Percentiles rank a stretch among this genome's conserved stretches.
These are phyloP conservation scores for Phlebopus sp. DNA, from an alignment of 1,284 basidiomycete genomes.

Conservation along the genomic window DNA sequence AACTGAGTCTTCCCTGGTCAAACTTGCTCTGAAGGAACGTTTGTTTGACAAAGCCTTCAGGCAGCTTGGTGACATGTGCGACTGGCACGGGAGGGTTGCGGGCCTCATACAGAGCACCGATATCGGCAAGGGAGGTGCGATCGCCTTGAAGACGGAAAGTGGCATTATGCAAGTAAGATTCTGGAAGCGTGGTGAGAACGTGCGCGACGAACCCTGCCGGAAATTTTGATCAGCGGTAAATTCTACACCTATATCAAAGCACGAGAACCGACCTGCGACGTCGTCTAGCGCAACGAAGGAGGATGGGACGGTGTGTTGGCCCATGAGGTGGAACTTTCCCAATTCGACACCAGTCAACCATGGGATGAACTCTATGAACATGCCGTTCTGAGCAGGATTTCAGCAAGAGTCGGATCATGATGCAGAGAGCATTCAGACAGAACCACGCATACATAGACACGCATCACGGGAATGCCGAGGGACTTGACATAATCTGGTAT, in stretches of 20 bases:
- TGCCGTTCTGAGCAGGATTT: slow-evolving; percentile 20
- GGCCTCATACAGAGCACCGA: slow-evolving; percentile 27
- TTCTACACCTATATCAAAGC: neutral
- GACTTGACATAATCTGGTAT: slow-evolving; percentile 28
- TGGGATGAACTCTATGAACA: slow-evolving; percentile 26
- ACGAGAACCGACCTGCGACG: slow-evolving; percentile 25
- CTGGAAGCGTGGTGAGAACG: slow-evolving; percentile 31
- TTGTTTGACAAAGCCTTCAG: slow-evolving; percentile 30
- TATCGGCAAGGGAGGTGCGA: slow-evolving; percentile 24
- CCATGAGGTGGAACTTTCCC: slow-evolving; percentile 34
- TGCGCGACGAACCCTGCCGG: slow-evolving; percentile 33
- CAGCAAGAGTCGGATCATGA: neutral
- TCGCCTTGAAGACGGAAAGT: slow-evolving; percentile 40
- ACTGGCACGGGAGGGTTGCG: slow-evolving; percentile 18
- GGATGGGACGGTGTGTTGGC: slow-evolving; percentile 29
- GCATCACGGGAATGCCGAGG: slow-evolving; percentile 32
- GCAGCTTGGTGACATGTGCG: slow-evolving; percentile 24
- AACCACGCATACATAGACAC: slow-evolving; percentile 33
- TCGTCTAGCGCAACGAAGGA: slow-evolving; percentile 35
- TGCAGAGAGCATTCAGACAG: neutral
- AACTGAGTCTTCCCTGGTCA: slow-evolving; percentile 25
- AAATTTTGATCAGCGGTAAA: neutral
- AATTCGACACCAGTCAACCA: slow-evolving; percentile 20
- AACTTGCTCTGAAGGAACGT: slow-evolving; percentile 26
- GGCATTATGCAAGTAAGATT: slow-evolving; percentile 26